Evolutionary conservation across 768 basidiomycete genomes (phyloP).

Genomic region (Termitomyces sp.): DNA sequence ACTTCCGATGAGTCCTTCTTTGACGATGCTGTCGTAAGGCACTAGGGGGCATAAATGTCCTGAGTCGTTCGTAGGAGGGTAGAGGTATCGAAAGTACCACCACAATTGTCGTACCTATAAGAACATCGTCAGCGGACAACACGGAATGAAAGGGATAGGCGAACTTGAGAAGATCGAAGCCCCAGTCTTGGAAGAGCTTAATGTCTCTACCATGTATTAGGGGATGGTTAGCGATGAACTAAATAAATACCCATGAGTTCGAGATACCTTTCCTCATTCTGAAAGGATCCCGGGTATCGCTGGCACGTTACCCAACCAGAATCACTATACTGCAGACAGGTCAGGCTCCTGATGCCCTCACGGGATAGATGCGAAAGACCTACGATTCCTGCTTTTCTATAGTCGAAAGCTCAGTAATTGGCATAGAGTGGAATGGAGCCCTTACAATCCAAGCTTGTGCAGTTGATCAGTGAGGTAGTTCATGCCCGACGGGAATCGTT

Average conservation of each 20-base stretch:
- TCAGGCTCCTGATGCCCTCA: background rate
- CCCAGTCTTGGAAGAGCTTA: conserved; percentile 57
- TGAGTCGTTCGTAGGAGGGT: background rate
- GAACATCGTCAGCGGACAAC: background rate
- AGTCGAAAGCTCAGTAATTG: background rate
- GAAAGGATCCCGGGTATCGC: conserved; percentile 59
- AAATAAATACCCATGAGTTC: background rate
- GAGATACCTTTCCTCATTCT: conserved; percentile 36
- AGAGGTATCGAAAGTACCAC: conserved; percentile 25
- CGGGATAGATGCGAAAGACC: conserved; percentile 6
- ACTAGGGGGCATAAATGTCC: conserved; percentile 24
- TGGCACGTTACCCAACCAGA: conserved; percentile 67
- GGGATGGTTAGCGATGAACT: background rate
- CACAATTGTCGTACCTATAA: conserved; percentile 51
- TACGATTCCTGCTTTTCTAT: conserved; percentile 40
- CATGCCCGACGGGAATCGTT: conserved; percentile 54
- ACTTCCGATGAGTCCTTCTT: conserved; percentile 52
- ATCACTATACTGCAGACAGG: conserved; percentile 41
- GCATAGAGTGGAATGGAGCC: background rate
- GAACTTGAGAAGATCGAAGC: conserved; percentile 65
- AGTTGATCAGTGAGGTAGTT: conserved; percentile 49
- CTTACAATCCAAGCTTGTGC: conserved; percentile 53
- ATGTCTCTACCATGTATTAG: conserved; percentile 38
- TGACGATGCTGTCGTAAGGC: conserved; percentile 53
- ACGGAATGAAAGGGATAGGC: conserved; percentile 7